These are phyloP conservation scores for maize (Zea mays) DNA, from an alignment of 176 grass and related monocot genomes.

Conservation along the genomic window DNA sequence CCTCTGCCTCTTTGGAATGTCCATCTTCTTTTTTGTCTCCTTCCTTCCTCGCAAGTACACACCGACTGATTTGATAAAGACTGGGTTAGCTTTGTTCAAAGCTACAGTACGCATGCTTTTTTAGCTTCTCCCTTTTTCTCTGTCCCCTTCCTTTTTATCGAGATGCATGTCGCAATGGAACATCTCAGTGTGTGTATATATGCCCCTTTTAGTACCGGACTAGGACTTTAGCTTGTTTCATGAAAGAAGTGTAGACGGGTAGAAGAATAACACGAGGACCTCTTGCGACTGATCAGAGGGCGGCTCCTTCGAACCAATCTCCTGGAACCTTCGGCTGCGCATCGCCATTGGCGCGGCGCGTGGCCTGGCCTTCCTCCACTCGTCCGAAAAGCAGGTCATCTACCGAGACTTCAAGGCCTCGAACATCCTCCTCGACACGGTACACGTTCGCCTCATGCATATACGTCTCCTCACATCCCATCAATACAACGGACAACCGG, in stretches of 20 bases:
- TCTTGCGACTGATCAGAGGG: conserved; percentile 41
- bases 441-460: not conserved
- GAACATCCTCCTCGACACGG: conserved; percentile 74
- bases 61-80: not conserved
- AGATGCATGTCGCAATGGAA: not conserved
- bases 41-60: conserved; percentile 24
- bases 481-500: not conserved
- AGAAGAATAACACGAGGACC: conserved; percentile 1
- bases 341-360: conserved; percentile 59
- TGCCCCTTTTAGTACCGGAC: not conserved
- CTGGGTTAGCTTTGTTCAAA: conserved; percentile 5
- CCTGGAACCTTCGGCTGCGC: conserved; percentile 50
- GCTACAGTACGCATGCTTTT: not conserved
- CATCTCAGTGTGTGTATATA: not conserved
- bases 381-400: conserved; percentile 68
- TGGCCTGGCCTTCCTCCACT: conserved; percentile 69
- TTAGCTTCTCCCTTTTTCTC: too few relatives aligned
- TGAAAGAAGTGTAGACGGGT: not conserved
- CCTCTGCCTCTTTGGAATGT: not conserved
- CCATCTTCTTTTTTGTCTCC: not conserved
- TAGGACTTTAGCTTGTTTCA: not conserved
- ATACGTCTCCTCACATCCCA: too few relatives aligned
- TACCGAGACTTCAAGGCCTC: conserved; percentile 79
- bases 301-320: conserved; percentile 39
- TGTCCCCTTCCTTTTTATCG: not conserved